A percentile compares a stretch with the other conserved stretches of the same genome.
Conservation (phyloP, 352 stramenopile species). For the Peronospora destructor region DNA sequence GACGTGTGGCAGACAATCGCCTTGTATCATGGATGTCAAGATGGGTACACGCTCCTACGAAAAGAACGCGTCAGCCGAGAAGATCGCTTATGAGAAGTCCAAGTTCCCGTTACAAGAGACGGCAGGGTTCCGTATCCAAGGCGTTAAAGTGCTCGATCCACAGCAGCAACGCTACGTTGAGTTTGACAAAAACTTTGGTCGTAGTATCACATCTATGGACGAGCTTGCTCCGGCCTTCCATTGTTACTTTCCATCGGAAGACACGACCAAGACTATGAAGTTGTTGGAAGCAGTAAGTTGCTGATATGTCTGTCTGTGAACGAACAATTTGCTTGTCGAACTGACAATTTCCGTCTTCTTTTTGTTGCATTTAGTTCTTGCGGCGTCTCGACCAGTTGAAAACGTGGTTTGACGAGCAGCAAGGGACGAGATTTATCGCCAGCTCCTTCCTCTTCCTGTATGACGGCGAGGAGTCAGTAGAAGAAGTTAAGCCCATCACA, state of each 20-base stretch:
- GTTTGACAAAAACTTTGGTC: conserved; percentile 86
- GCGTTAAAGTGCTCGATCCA: conserved; percentile 86
- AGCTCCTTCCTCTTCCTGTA: conserved; percentile 94
- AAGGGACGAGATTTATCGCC: conserved; percentile 86
- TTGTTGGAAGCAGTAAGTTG: conserved; percentile 41
- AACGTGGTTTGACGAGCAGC: conserved; percentile 56
- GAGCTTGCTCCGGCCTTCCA: conserved; percentile 62
- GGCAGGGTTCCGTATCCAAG: conserved; percentile 92
- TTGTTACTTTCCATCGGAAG: conserved; percentile 65
- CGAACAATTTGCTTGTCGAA: not conserved
- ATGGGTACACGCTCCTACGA: conserved; percentile 94
- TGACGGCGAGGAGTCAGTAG: conserved; percentile 44
- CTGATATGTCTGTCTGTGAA: conserved; percentile 1
- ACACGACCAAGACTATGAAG: conserved; percentile 21
- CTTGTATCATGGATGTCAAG: conserved; percentile 96
- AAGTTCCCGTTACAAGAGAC: conserved; percentile 91
- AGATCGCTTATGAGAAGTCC: conserved; percentile 82
- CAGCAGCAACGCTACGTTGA: conserved; percentile 51
- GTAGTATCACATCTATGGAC: conserved; percentile 43
- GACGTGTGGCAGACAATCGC: conserved; percentile 66
- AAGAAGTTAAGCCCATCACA: not conserved
- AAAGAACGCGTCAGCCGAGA: conserved; percentile 76
- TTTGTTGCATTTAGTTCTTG: conserved; percentile 45
- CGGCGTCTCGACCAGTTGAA: conserved; percentile 51
- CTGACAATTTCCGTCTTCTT: conserved; percentile 6